phyloP scores from a whole-genome alignment of 495 filamentous ascomycete genomes.

The Penicillium nucicola region DNA sequence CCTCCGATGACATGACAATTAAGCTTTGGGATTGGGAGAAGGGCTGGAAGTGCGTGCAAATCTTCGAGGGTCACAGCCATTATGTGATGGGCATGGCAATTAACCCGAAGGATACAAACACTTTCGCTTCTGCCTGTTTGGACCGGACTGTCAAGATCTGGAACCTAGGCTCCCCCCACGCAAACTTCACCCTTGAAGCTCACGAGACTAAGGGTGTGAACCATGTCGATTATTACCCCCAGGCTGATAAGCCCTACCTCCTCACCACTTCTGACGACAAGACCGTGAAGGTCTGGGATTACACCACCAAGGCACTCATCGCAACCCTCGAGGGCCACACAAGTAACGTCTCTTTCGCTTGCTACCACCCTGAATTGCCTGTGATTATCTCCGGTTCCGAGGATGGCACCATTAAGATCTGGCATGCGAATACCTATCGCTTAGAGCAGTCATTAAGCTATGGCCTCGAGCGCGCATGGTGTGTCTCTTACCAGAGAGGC shows the following conservation, averaged over 20 bases:
- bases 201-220: constrained; percentile 99
- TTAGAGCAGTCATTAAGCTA: constrained; percentile 95
- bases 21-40: constrained; percentile 99
- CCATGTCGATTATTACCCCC: constrained; percentile 95
- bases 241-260: constrained; percentile 94
- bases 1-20: constrained; percentile 99
- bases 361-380: constrained; percentile 94
- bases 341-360: constrained; percentile 98
- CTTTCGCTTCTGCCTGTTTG: constrained; percentile 94
- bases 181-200: constrained; percentile 94
- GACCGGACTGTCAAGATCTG: constrained; percentile 98
- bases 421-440: constrained; percentile 96
- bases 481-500: constrained; percentile 89
- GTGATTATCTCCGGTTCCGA: constrained; percentile 99
- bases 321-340: constrained; percentile 96
- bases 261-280: constrained; percentile 95
- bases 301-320: constrained; percentile 95
- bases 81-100: constrained; percentile 99
- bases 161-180: constrained; percentile 83
- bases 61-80: constrained; percentile 97
- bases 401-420: constrained; percentile 96
- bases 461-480: constrained; percentile 94
- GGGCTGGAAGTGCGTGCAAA: constrained; percentile 95
- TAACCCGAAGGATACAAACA: constrained; percentile 98
- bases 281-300: constrained; percentile 97